These are phyloP conservation scores for Botrytis deweyae DNA, from an alignment of 2,329 filamentous ascomycete genomes.

Conservation along the genomic window DNA sequence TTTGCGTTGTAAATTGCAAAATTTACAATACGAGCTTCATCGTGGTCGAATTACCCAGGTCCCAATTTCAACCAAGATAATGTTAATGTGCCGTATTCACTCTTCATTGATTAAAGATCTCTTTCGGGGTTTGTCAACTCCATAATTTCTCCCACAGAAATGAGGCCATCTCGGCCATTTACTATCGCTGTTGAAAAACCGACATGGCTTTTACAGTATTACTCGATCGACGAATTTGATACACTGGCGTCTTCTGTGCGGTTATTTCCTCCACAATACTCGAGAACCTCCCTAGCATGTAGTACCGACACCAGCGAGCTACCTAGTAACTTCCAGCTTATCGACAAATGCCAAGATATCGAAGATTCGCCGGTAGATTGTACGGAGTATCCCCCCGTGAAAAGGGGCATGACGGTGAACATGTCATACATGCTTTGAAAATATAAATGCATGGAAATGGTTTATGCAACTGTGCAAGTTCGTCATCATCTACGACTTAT, in stretches of 20 bases:
- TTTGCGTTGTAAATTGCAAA: neutral
- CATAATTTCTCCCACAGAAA: neutral
- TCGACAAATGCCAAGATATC: slow-evolving; percentile 5
- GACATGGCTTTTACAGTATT: neutral
- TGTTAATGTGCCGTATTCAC: neutral
- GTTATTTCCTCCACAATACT: neutral
- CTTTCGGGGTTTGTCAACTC: neutral
- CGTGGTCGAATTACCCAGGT: neutral
- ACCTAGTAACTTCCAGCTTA: neutral
- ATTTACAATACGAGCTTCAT: slow-evolving; percentile 8
- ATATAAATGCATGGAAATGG: neutral
- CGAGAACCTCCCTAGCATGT: too few relatives aligned
- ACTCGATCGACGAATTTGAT: neutral
- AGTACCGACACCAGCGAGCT: neutral
- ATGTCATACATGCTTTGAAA: neutral
- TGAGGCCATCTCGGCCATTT: neutral
- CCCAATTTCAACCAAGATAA: neutral
- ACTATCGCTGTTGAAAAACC: neutral
- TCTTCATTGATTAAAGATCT: neutral
- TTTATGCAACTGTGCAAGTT: neutral
- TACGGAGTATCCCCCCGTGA: neutral
- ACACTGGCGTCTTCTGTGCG: slow-evolving; percentile 1
- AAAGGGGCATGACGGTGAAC: slow-evolving; percentile 6
- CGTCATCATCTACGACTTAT: neutral
- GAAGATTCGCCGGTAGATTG: neutral